These are phyloP conservation scores for Calonectria leucothoes DNA, from an alignment of 2,329 filamentous ascomycete species.

Conservation along the genomic window DNA sequence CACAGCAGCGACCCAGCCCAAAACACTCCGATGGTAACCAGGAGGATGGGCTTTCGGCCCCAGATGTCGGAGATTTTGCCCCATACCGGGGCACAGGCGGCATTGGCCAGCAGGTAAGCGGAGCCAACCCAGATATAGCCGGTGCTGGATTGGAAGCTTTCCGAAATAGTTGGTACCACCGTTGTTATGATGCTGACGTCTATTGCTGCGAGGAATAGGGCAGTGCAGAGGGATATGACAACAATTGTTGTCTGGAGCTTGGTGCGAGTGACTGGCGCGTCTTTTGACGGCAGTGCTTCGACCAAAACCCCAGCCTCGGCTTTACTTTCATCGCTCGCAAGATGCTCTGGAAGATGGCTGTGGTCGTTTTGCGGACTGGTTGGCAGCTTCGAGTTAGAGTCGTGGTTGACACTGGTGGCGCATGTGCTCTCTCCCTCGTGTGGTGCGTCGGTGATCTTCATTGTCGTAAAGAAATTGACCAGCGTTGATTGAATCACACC, in stretches of 20 bases:
- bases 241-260: background rate
- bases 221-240: background rate
- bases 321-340: background rate
- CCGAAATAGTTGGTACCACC: slow-evolving; percentile 73
- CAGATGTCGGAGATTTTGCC: slow-evolving; percentile 70
- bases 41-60: slow-evolving; percentile 66
- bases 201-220: slow-evolving; percentile 60
- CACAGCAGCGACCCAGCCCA: slow-evolving; percentile 66
- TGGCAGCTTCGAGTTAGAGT: background rate
- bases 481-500: too few relatives aligned
- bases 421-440: background rate
- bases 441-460: background rate
- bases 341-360: background rate
- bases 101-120: slow-evolving; percentile 77
- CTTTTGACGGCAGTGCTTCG: background rate
- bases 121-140: slow-evolving; percentile 84
- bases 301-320: background rate
- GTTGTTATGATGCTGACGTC: slow-evolving; percentile 74
- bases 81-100: slow-evolving; percentile 76
- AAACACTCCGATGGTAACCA: slow-evolving; percentile 63
- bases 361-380: background rate
- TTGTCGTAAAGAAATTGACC: background rate
- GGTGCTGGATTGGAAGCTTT: slow-evolving; percentile 71
- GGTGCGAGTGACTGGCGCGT: background rate
- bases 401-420: background rate